These are phyloP conservation scores for Phyllostachys edulis DNA, from an alignment of 176 grass and related monocot species.

Conservation along the genomic window DNA sequence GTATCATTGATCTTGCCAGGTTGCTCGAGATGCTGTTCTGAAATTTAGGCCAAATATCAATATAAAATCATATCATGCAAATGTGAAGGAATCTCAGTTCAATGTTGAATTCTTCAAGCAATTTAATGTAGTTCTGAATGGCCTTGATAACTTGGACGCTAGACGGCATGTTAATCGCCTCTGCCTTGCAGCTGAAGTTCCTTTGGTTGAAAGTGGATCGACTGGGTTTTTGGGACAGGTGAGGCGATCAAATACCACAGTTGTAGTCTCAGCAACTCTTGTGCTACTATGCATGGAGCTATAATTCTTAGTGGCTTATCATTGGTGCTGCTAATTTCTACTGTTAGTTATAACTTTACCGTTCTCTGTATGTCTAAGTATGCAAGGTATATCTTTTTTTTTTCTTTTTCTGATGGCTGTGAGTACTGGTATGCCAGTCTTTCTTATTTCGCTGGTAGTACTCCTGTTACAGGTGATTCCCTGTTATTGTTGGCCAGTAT, in stretches of 20 bases:
- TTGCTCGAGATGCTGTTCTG: conserved; percentile 82
- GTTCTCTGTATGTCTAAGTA: background rate
- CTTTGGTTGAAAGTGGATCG: conserved; percentile 96
- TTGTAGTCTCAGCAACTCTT: background rate
- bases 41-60: conserved; percentile 87
- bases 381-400: background rate
- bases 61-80: conserved; percentile 84
- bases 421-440: background rate
- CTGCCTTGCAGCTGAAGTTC: conserved; percentile 95
- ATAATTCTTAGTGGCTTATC: background rate
- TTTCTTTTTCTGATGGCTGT: background rate
- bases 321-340: background rate
- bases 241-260: background rate
- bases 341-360: background rate
- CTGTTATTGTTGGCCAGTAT: background rate
- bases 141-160: conserved; percentile 98
- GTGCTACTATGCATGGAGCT: background rate
- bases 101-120: conserved; percentile 92
- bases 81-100: conserved; percentile 89
- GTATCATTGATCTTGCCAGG: conserved; percentile 41
- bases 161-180: conserved; percentile 96
- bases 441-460: background rate
- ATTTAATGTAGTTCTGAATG: conserved; percentile 96
- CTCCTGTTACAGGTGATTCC: background rate
- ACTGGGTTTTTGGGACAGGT: conserved; percentile 99